phyloP scores from a whole-genome alignment of 495 filamentous ascomycete species.

The Aspergillus incahuasiensis region DNA sequence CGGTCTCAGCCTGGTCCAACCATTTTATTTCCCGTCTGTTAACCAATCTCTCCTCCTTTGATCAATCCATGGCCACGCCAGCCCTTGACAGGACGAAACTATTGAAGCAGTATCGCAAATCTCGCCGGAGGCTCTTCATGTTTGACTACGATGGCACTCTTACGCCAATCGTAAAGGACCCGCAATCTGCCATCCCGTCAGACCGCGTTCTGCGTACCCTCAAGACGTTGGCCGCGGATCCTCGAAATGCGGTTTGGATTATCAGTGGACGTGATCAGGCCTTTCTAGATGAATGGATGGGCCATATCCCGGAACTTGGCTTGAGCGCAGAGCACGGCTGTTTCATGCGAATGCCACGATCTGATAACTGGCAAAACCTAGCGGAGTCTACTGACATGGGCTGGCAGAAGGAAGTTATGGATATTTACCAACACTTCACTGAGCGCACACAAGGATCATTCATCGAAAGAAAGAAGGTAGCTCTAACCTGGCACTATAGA shows the following conservation, averaged over 20 bases:
- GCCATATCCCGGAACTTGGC: conserved; percentile 76
- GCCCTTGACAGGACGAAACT: conserved; percentile 68
- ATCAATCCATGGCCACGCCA: conserved; percentile 71
- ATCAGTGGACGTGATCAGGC: conserved; percentile 89
- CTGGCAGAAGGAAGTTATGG: conserved; percentile 79
- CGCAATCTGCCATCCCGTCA: conserved; percentile 78
- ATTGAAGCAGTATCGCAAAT: conserved; percentile 64
- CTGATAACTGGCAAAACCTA: conserved; percentile 76
- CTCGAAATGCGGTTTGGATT: conserved; percentile 90
- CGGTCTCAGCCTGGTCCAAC: conserved; percentile 76
- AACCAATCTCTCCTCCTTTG: conserved; percentile 69
- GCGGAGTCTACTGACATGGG: conserved; percentile 78
- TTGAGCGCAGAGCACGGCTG: conserved; percentile 94
- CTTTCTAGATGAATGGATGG: conserved; percentile 82
- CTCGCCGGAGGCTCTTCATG: conserved; percentile 81
- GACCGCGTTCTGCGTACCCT: conserved; percentile 74
- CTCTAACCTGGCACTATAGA: conserved; percentile 96
- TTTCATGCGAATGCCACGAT: conserved; percentile 75
- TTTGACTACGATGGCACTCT: conserved; percentile 98
- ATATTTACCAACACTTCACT: conserved; percentile 78
- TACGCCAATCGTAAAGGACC: conserved; percentile 91
- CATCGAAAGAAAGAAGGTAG: conserved; percentile 86
- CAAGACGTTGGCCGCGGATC: conserved; percentile 71
- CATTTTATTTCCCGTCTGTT: conserved; percentile 71
- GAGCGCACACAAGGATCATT: conserved; percentile 83